A percentile compares a stretch with the other conserved stretches of the same genome.
Evolutionary conservation across 441 rosid species (phyloP).

Genomic region (Jatropha multifida): DNA sequence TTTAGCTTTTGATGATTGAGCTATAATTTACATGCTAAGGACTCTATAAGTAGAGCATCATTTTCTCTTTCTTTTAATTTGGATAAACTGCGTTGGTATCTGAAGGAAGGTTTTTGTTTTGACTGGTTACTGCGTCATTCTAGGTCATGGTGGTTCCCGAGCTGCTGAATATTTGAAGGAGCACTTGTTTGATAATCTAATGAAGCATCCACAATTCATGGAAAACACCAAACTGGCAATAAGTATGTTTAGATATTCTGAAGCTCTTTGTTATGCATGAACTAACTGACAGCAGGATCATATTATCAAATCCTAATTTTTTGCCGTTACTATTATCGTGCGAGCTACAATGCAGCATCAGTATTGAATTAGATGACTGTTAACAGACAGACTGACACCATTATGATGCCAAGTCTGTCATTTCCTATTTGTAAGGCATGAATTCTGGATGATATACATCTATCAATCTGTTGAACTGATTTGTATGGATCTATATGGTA

Average conservation of each 20-base stretch:
- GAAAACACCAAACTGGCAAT: constrained; percentile 76
- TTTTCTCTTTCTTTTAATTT: neutral
- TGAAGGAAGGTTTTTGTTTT: neutral
- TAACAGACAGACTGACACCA: neutral
- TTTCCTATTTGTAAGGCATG: constrained; percentile 10
- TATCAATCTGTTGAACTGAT: neutral
- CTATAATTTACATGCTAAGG: neutral
- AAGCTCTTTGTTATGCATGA: constrained; percentile 1
- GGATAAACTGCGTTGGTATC: neutral
- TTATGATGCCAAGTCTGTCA: constrained; percentile 12
- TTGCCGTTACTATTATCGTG: neutral
- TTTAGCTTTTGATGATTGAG: neutral
- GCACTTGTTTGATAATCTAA: constrained; percentile 86
- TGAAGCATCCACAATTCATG: constrained; percentile 84
- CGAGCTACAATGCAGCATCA: neutral
- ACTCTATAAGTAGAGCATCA: neutral
- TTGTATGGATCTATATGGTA: constrained; percentile 13
- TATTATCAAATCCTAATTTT: constrained; percentile 8
- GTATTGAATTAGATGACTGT: constrained; percentile 16
- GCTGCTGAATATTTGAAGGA: constrained; percentile 95
- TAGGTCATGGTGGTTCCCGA: constrained; percentile 99
- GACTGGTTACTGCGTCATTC: neutral
- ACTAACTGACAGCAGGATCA: constrained; percentile 6
- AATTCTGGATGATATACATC: constrained; percentile 1
- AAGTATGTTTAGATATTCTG: constrained; percentile 48